These are phyloP conservation scores for Pharnaceum exiguum DNA, from an alignment of 148 eudicot species.

Conservation along the genomic window DNA sequence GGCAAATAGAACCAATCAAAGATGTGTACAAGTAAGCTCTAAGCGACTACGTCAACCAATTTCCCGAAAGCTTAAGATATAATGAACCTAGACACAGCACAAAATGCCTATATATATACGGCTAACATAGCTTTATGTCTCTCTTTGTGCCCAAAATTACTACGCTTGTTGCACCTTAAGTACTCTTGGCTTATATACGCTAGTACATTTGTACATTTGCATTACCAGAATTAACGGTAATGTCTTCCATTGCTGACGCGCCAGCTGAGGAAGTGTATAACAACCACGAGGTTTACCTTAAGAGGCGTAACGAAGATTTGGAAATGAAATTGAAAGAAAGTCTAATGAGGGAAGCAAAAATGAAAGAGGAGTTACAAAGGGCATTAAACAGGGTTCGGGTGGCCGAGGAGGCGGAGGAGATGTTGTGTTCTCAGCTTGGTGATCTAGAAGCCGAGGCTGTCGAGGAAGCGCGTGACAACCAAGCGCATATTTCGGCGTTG, in stretches of 20 bases:
- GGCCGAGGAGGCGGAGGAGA: conserved; percentile 81
- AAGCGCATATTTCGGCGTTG: conserved; percentile 29
- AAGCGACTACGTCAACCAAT: conserved; percentile 16
- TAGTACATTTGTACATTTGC: too few relatives aligned
- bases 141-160: conserved; percentile 13
- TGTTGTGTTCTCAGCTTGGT: conserved; percentile 60
- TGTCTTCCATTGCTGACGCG: neutral
- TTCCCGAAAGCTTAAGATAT: conserved; percentile 12
- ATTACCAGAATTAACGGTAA: too few relatives aligned
- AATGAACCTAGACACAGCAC: conserved; percentile 45
- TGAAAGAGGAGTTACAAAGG: conserved; percentile 41
- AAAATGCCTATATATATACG: conserved; percentile 13
- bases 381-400: conserved; percentile 40
- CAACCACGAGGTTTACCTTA: conserved; percentile 7
- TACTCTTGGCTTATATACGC: too few relatives aligned
- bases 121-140: neutral
- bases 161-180: neutral
- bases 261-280: neutral
- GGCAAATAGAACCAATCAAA: too few relatives aligned
- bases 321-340: conserved; percentile 50
- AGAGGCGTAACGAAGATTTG: conserved; percentile 53
- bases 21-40: too few relatives aligned
- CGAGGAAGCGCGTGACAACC: conserved; percentile 42
- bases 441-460: conserved; percentile 75
- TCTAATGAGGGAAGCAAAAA: conserved; percentile 48